Percentiles rank a stretch among this genome's conserved stretches.
Conservation (phyloP, 2,329 filamentous ascomycete genomes). For the Pseudocercospora fijiensis region DNA sequence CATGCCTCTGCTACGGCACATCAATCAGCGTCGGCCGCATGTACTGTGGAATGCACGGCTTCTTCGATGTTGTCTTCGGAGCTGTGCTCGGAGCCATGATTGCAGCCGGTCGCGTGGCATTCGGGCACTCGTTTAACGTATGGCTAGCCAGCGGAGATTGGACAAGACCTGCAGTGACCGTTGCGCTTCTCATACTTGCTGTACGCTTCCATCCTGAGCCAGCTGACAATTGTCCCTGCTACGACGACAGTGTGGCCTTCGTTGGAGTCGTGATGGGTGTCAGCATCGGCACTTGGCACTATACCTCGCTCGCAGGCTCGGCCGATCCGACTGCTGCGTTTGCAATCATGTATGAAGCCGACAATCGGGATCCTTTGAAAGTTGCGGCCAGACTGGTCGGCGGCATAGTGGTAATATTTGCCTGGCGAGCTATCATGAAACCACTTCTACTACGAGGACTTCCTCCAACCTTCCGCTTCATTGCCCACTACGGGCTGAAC, state of each 20-base stretch:
- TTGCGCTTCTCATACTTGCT: slow-evolving; percentile 67
- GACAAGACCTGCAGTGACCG: slow-evolving; percentile 62
- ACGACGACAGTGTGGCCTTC: slow-evolving; percentile 93
- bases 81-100: slow-evolving; percentile 70
- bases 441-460: slow-evolving; percentile 72
- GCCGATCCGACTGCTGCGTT: slow-evolving; percentile 10
- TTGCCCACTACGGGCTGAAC: slow-evolving; percentile 75
- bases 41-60: slow-evolving; percentile 99
- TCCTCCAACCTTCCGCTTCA: slow-evolving; percentile 81
- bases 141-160: slow-evolving; percentile 68
- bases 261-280: slow-evolving; percentile 84
- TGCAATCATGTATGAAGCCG: slow-evolving; percentile 30
- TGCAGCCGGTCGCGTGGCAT: slow-evolving; percentile 56
- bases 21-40: slow-evolving; percentile 89
- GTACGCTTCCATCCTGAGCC: slow-evolving; percentile 79
- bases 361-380: slow-evolving; percentile 64
- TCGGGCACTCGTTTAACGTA: slow-evolving; percentile 62
- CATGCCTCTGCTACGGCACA: slow-evolving; percentile 79
- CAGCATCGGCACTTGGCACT: slow-evolving; percentile 81
- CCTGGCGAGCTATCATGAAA: slow-evolving; percentile 89
- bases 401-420: slow-evolving; percentile 80
- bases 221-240: slow-evolving; percentile 94
- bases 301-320: slow-evolving; percentile 36
- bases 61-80: slow-evolving; percentile 83
- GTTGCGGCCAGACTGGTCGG: slow-evolving; percentile 68